Evolutionary conservation across 306 rosid genomes (phyloP).

Genomic region (Fragaria vesca): DNA sequence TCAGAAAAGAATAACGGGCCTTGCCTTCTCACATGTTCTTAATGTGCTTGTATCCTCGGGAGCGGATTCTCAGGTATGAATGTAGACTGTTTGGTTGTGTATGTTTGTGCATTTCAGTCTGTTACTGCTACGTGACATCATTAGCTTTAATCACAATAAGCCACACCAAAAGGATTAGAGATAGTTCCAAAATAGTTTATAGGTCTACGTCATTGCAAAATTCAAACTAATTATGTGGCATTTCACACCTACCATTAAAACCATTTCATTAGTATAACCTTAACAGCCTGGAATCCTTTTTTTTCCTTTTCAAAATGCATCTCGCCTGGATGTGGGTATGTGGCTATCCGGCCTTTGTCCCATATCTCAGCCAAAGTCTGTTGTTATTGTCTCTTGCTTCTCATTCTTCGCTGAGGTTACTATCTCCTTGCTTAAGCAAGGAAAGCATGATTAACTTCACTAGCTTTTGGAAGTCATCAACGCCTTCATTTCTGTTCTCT

Average conservation of each 20-base stretch:
- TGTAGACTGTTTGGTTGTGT: constrained; percentile 14
- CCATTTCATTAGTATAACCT: not conserved
- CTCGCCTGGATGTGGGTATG: not conserved
- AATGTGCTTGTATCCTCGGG: constrained; percentile 98
- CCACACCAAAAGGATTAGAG: not conserved
- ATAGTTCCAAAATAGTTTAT: constrained; percentile 3
- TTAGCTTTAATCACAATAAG: not conserved
- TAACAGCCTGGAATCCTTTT: not conserved
- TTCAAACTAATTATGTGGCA: constrained; percentile 2
- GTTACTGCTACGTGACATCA: constrained; percentile 1
- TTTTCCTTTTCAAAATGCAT: constrained; percentile 7
- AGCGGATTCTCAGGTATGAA: constrained; percentile 96
- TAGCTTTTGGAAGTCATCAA: not conserved
- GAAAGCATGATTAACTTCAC: constrained; percentile 9
- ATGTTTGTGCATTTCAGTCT: not conserved
- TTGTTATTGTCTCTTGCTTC: not conserved
- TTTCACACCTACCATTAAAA: not conserved
- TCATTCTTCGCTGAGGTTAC: not conserved
- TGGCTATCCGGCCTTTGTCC: not conserved
- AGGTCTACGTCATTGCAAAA: not conserved
- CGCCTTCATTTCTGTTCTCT: constrained; percentile 27
- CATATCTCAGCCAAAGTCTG: not conserved
- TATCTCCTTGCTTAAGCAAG: not conserved
- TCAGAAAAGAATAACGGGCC: constrained; percentile 98
- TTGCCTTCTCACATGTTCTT: constrained; percentile 80